Evolutionary conservation across 345 rosid species (phyloP).

Genomic region (Bruguiera sexangula): DNA sequence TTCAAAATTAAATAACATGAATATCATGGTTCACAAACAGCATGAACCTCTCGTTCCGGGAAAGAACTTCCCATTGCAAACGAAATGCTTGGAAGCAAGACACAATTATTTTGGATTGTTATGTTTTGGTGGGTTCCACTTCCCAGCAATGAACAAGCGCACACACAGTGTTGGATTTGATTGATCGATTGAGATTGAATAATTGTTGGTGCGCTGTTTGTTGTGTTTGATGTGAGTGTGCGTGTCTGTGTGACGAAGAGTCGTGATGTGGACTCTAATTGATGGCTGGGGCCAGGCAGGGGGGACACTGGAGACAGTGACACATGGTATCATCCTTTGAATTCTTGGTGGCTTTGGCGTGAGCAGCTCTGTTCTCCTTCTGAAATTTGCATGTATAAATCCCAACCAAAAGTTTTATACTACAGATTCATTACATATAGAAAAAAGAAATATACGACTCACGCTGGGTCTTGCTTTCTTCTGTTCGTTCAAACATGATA

Average conservation of each 20-base stretch:
- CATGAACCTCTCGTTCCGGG: too few species aligned
- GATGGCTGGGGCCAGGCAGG: slow-evolving; percentile 12
- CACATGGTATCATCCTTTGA: slow-evolving; percentile 5
- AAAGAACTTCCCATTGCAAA: too few species aligned
- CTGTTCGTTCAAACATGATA: background rate
- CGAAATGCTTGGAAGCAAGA: too few species aligned
- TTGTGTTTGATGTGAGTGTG: background rate
- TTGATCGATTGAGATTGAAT: slow-evolving; percentile 15
- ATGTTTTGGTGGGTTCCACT: slow-evolving; percentile 6
- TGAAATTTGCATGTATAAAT: background rate
- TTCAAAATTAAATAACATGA: too few species aligned
- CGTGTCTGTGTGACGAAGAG: slow-evolving; percentile 11
- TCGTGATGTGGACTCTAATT: slow-evolving; percentile 23
- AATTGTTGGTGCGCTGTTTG: slow-evolving; percentile 15
- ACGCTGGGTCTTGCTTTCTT: too few species aligned
- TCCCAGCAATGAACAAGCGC: background rate
- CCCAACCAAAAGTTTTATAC: too few species aligned
- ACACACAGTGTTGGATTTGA: slow-evolving; percentile 11
- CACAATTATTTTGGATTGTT: background rate
- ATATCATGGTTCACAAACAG: too few species aligned
- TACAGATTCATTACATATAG: too few species aligned
- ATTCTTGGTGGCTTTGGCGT: background rate
- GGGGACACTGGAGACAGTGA: slow-evolving; percentile 24
- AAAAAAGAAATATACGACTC: too few species aligned
- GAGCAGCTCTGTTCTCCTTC: slow-evolving; percentile 7